Conservation (phyloP, 2,329 filamentous ascomycete genomes). For the Cladosporium oxysporum region DNA sequence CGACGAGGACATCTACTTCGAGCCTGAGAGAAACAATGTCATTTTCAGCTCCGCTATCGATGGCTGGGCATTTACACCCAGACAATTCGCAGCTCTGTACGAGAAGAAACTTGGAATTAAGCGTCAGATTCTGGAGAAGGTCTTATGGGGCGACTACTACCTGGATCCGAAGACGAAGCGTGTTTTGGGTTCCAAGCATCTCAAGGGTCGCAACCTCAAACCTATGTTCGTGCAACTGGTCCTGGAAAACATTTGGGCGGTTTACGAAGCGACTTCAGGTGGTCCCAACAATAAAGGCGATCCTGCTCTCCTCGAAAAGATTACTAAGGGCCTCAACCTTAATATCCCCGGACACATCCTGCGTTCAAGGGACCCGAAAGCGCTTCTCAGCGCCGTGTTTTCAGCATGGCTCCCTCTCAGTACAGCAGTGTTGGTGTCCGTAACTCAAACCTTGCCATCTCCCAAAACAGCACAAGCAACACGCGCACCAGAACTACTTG, state of each 20-base stretch:
- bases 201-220: slow-evolving; percentile 88
- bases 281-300: slow-evolving; percentile 83
- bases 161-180: slow-evolving; percentile 96
- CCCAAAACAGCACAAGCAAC: slow-evolving; percentile 77
- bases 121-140: slow-evolving; percentile 81
- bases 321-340: slow-evolving; percentile 86
- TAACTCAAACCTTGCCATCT: slow-evolving; percentile 88
- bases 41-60: slow-evolving; percentile 98
- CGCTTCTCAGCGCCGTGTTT: slow-evolving; percentile 84
- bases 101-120: slow-evolving; percentile 98
- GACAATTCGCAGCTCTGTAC: slow-evolving; percentile 90
- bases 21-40: slow-evolving; percentile 97
- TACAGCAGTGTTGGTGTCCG: slow-evolving; percentile 87
- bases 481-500: slow-evolving; percentile 75
- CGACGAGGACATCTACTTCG: slow-evolving; percentile 97
- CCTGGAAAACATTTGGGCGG: slow-evolving; percentile 92
- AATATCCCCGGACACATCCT: slow-evolving; percentile 81
- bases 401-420: slow-evolving; percentile 89
- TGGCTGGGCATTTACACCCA: slow-evolving; percentile 97
- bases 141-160: slow-evolving; percentile 96
- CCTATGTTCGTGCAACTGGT: slow-evolving; percentile 98
- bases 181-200: slow-evolving; percentile 83
- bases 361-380: slow-evolving; percentile 78
- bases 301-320: slow-evolving; percentile 81
- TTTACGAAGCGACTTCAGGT: slow-evolving; percentile 86